A percentile compares a stretch with the other conserved stretches of the same genome.
phyloP scores from a whole-genome alignment of 169 alveolate genomes.

The Eimeria zaria region DNA sequence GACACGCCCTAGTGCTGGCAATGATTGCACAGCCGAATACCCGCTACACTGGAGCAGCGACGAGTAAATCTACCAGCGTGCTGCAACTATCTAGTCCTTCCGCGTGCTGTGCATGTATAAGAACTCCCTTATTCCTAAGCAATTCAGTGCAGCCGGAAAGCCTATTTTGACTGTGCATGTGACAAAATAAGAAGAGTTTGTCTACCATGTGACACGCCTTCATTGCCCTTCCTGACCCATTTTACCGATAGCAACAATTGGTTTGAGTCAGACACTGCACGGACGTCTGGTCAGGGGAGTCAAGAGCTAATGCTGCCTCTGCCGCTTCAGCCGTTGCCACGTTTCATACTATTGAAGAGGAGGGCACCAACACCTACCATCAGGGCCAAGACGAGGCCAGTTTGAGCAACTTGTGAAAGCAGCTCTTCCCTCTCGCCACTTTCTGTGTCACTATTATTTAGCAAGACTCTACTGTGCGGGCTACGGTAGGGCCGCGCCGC shows the following conservation, averaged over 20 bases:
- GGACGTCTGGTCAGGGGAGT: not conserved
- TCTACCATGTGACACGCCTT: not conserved
- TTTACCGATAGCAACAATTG: not conserved
- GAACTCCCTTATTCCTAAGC: not conserved
- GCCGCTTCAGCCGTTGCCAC: conserved; percentile 2
- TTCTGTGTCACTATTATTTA: not conserved
- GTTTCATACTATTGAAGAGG: conserved; percentile 29
- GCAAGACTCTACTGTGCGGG: conserved; percentile 11
- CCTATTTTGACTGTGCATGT: not conserved
- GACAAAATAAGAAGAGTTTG: not conserved
- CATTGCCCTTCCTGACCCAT: not conserved
- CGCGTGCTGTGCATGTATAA: not conserved
- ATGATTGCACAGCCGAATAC: not conserved
- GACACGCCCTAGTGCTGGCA: not conserved
- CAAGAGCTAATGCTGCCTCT: not conserved
- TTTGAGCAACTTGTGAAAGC: conserved; percentile 49
- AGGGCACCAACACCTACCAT: conserved; percentile 46
- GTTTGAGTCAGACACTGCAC: not conserved
- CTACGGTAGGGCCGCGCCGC: not conserved
- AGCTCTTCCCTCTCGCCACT: conserved; percentile 31
- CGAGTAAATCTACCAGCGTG: not conserved
- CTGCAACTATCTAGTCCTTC: not conserved
- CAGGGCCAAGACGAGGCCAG: conserved; percentile 43
- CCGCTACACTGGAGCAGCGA: not conserved
- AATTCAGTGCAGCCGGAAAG: not conserved